A percentile compares a stretch with the other conserved stretches of the same genome.
These are phyloP conservation scores for Polyporus arcularius DNA, from an alignment of 768 basidiomycete genomes.

Conservation along the genomic window DNA sequence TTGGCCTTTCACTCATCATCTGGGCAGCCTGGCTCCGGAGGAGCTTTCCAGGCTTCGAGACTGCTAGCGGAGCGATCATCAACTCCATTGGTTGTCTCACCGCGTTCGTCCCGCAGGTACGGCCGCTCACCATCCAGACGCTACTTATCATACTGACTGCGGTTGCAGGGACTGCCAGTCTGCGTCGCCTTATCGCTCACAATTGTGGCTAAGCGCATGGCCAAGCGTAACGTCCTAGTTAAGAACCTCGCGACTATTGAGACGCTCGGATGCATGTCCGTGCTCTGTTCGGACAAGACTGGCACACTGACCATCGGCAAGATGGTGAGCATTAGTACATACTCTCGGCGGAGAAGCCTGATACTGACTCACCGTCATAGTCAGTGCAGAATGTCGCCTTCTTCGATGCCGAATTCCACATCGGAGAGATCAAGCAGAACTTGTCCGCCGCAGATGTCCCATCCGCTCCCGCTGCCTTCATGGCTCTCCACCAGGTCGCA, in stretches of 20 bases:
- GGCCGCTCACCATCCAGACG: slow-evolving; percentile 19
- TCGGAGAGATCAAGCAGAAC: slow-evolving; percentile 23
- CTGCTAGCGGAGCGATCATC: slow-evolving; percentile 50
- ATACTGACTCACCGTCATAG: slow-evolving; percentile 24
- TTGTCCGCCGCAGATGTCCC: slow-evolving; percentile 11
- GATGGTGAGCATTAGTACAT: slow-evolving; percentile 37
- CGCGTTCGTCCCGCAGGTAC: slow-evolving; percentile 53
- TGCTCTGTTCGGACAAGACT: slow-evolving; percentile 57
- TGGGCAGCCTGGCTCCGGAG: slow-evolving; percentile 42
- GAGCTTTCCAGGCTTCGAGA: slow-evolving; percentile 46
- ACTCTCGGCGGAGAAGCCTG: neutral
- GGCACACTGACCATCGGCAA: slow-evolving; percentile 57
- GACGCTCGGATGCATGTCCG: slow-evolving; percentile 63
- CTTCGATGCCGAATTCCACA: slow-evolving; percentile 28
- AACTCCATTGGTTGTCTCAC: slow-evolving; percentile 56
- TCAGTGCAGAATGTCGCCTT: slow-evolving; percentile 44
- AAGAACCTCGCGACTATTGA: slow-evolving; percentile 67
- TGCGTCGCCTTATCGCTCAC: slow-evolving; percentile 57
- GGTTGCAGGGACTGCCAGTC: slow-evolving; percentile 37
- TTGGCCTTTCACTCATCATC: slow-evolving; percentile 40
- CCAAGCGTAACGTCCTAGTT: slow-evolving; percentile 53
- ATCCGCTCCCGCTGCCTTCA: slow-evolving; percentile 27
- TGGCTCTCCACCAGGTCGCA: slow-evolving; percentile 39
- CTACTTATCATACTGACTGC: slow-evolving; percentile 6
- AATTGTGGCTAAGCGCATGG: slow-evolving; percentile 42